Percentiles rank a stretch among this genome's conserved stretches.
These are phyloP conservation scores for Ophiocordyceps unilateralis DNA, from an alignment of 2,329 filamentous ascomycete genomes.

Conservation along the genomic window DNA sequence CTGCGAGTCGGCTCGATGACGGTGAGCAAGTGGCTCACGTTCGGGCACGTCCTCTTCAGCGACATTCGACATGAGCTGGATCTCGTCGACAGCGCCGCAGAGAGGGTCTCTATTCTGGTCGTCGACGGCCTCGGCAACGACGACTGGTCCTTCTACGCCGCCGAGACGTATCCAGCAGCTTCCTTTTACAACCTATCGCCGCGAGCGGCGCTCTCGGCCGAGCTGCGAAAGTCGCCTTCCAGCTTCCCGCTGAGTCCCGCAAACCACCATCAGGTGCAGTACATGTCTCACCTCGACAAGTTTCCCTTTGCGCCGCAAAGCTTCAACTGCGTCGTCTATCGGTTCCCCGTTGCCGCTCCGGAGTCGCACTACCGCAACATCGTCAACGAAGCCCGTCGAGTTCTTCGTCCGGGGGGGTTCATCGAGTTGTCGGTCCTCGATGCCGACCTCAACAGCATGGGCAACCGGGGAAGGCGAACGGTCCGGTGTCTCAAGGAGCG, in stretches of 20 bases:
- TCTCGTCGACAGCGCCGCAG: constrained; percentile 15
- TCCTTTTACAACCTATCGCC: constrained; percentile 63
- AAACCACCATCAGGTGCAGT: constrained; percentile 63
- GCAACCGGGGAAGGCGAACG: constrained; percentile 48
- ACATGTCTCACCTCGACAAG: constrained; percentile 40
- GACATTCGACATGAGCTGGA: constrained; percentile 56
- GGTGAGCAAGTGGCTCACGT: constrained; percentile 75
- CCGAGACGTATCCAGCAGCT: constrained; percentile 58
- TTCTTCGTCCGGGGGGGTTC: constrained; percentile 60
- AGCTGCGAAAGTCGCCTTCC: constrained; percentile 21
- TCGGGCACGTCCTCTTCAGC: constrained; percentile 69
- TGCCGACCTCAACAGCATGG: constrained; percentile 70
- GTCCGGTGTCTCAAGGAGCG: constrained; percentile 56
- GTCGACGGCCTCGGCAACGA: constrained; percentile 74
- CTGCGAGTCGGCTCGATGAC: constrained; percentile 67
- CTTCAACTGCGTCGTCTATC: constrained; percentile 60
- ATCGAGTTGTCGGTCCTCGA: constrained; percentile 68
- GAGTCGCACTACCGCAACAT: constrained; percentile 54
- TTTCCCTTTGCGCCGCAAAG: constrained; percentile 64
- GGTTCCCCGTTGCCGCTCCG: constrained; percentile 55
- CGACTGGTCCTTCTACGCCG: constrained; percentile 77
- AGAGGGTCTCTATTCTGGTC: constrained; percentile 51
- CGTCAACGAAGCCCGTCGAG: constrained; percentile 58
- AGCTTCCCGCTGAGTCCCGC: constrained; percentile 39
- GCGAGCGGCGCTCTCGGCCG: constrained; percentile 30